These are phyloP conservation scores for Botrytis galanthina DNA, from an alignment of 2,329 filamentous ascomycete species.

Conservation along the genomic window DNA sequence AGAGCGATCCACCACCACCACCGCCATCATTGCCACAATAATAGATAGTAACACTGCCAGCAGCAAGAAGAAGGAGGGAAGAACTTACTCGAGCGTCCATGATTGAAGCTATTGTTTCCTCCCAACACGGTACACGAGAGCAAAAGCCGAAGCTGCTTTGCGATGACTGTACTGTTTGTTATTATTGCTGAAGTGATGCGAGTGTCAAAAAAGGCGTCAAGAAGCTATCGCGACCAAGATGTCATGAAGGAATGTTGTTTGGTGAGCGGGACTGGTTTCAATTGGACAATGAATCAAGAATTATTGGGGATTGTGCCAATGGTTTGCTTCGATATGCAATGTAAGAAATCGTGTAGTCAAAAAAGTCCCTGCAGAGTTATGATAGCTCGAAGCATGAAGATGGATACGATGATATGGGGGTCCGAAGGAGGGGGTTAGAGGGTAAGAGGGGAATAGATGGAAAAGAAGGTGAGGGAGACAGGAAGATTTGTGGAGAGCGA, in stretches of 20 bases:
- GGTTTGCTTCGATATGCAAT: slow-evolving; percentile 13
- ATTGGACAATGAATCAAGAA: background rate
- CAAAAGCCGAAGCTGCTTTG: slow-evolving; percentile 5
- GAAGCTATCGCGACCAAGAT: slow-evolving; percentile 33
- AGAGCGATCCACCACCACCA: background rate
- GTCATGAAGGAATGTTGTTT: slow-evolving; percentile 11
- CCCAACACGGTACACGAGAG: background rate
- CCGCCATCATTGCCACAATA: background rate
- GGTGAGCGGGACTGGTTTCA: background rate
- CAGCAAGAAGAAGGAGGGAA: slow-evolving; percentile 1
- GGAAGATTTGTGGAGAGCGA: slow-evolving; percentile 5
- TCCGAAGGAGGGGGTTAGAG: slow-evolving; percentile 1
- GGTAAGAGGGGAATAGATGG: background rate
- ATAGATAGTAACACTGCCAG: background rate
- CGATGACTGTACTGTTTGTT: background rate
- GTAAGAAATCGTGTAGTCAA: slow-evolving; percentile 13
- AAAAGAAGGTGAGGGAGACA: slow-evolving; percentile 18
- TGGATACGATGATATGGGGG: slow-evolving; percentile 22
- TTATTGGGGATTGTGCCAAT: slow-evolving; percentile 11
- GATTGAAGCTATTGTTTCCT: slow-evolving; percentile 16
- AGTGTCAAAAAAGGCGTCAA: slow-evolving; percentile 3
- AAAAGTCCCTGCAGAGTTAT: slow-evolving; percentile 7
- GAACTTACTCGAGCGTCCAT: slow-evolving; percentile 46
- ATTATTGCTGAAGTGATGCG: background rate
- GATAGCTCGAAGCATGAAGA: slow-evolving; percentile 15